Base-by-base conservation (phyloP, 2,329 filamentous ascomycete genomes). In the Pestalotiopsis sp. region DNA sequence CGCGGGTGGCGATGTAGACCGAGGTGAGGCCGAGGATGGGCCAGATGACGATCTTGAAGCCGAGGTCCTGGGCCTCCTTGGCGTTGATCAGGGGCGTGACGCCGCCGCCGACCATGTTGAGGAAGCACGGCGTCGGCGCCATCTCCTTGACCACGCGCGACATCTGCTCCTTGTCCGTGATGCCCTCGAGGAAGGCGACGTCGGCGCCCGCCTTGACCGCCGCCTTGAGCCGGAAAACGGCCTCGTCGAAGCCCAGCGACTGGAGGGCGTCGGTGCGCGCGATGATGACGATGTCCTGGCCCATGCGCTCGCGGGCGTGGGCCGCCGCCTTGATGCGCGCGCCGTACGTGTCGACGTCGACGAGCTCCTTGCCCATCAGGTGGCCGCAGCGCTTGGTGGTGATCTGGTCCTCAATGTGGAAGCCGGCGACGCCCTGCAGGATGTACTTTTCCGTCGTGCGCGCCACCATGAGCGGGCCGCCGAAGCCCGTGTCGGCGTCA, bases 401-500 rank as follows among this genome's bases (percentile, higher is more conserved):
- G 17, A 79, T 73, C 66, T 80, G 79, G 70, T 80, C 79, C 69
- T 80, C 79, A 41, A 78, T 70, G 69, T 78, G 76, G 65, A 78
- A 72, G 2, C 69, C 76, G 7, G 76, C 76, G 1, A 78, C 76
- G 41, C 76, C 76, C 23, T 70, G 74, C 5, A 73, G 71, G 25
- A 75, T 73, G 68, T 78, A 78, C 45, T 71, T 70, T 40, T 72
- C 71, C 31, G 76, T 76, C 2, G 87, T 86, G 36, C 86, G 83
- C 2, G 84, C 82, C 49, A 90, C 84, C 81, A 84, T 86, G n/a
- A 83, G 77, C 4, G 84, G 82, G 9, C 83, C 82, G 20, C 86
- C 87, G 75, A 87, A 89, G 49, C 86, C 86, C 0, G 87, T 89
- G 75, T 89, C 87, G 56, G 86, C 86, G 74, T 90, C 88, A 4